Evolutionary conservation across 2,329 filamentous ascomycete genomes (phyloP), one percentile per base, ranked within the genome.

Genomic region (Mariannaea elegans): DNA sequence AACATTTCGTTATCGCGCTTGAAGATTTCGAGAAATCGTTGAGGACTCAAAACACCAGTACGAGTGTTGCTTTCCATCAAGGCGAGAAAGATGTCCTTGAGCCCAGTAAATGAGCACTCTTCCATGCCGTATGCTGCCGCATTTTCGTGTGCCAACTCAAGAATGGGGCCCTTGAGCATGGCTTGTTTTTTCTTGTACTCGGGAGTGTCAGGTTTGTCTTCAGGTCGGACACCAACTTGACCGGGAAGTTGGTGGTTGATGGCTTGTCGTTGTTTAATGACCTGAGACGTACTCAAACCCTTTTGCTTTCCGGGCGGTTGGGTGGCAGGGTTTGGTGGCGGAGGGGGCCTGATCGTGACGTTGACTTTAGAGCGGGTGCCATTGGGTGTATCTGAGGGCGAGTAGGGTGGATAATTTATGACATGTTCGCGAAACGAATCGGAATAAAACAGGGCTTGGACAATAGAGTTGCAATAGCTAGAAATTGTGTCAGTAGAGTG

Each of bases 171-270:
- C 41, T 90, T 90, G 61, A 94, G 83, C 81, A 98, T 88, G 16
- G 94, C 94, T 74, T 95, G 89, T 79, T 97, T 97, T 83, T 99
- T 99, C 80, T 97, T 97, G 79, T 95, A 97, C 78, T 99, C 95
- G 1, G 94, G 93, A 2, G 94, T 94, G 72, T 98, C 94, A 63
- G 91, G 92, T 75, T 93, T 97, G 72, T 98, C 95, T 75, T 98
- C 95, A 8, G 92, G 91, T 68, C 93, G 82, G 39, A 82, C 63
- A 3, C 76, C 89, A 58, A 79, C 82, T 29, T 82, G 83, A 34
- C 82, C 82, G 12, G 82, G 82, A 16, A 84, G 79, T 21, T 84
- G 77, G 60, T 87, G 84, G 27, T 81, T 84, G 65, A 86, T 78
- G 60, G 82, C 79, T 66, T 83, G 81, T 71, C 87, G 78, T 65